Base-by-base conservation (phyloP, 345 rosid genomes). In the Syzygium jambos region DNA sequence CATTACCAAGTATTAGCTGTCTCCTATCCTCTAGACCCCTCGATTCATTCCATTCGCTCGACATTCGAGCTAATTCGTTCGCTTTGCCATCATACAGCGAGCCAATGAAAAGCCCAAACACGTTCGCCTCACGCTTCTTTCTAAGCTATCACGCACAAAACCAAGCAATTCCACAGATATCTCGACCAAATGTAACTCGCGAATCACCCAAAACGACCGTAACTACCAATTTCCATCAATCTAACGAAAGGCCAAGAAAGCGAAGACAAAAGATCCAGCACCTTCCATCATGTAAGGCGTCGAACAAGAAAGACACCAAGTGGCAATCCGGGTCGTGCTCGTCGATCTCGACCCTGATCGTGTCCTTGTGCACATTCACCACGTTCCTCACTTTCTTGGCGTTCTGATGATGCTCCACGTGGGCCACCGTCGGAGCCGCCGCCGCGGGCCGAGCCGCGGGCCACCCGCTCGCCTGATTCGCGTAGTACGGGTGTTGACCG, bases 361-460 rank as follows among this genome's bases (percentile, higher is more conserved):
- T 95, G 87, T 93, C 97, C 90, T 96, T 97, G 63, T 94, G 97
- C 85, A 97, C 97, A 90, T 97, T 97, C 77, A 97, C 98, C 86
- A 94, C 97, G 87, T 95, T 97, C 90, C 95, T 95, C 78, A 97
- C 96, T 91, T 96, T 97, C 96, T 95, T 96, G 2, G 98, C 96
- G 56, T 86, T 95, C 92, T 93, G 97, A 89, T 97, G 96, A 17
- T 38, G 80, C 87, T 97, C 98, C 54, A 95, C 95, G 30, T 92
- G 95, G n/a, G 93, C 93, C 43, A 41, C 43, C 30, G 96, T 93
- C 38, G 90, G 90, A 73, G 77, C 90, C 19, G 3, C 27, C 51
- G 25, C 29, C 11, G n/a, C 46, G 16, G 82, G 80, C 51, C 56
- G 88, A 87, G 85, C 86, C 12, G 89, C 54, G 23, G 94, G 87